Evolutionary conservation across 1,284 basidiomycete genomes (phyloP).

Genomic region (Tilletiopsis washingtonensis): DNA sequence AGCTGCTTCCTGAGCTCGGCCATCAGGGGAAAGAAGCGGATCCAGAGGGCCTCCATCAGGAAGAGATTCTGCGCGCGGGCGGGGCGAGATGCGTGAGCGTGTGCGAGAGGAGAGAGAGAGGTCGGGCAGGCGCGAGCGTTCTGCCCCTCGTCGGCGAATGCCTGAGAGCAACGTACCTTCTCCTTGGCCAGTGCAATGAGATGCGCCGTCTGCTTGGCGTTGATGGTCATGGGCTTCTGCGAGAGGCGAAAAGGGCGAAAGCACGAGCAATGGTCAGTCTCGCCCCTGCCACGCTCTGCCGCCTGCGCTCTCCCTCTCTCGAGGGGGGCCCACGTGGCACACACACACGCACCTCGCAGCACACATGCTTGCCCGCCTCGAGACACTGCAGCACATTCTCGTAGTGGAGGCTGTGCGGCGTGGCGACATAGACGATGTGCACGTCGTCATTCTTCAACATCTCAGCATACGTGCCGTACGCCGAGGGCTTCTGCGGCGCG

Average conservation of each 20-base stretch:
- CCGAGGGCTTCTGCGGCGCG: slow-evolving; percentile 46
- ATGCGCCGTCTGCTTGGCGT: slow-evolving; percentile 52
- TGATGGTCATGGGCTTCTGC: slow-evolving; percentile 52
- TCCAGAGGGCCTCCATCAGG: slow-evolving; percentile 39
- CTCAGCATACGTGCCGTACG: slow-evolving; percentile 68
- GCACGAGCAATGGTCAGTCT: not conserved
- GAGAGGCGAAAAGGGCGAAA: not conserved
- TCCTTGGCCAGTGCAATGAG: slow-evolving; percentile 63
- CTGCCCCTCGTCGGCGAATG: too few relatives aligned
- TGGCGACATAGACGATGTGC: slow-evolving; percentile 55
- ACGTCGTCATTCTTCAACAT: slow-evolving; percentile 64
- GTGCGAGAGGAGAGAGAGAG: too few relatives aligned
- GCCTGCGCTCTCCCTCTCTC: not conserved
- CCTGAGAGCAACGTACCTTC: too few relatives aligned
- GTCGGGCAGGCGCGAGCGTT: too few relatives aligned
- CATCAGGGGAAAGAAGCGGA: slow-evolving; percentile 31
- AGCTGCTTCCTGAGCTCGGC: slow-evolving; percentile 19
- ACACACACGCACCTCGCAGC: slow-evolving; percentile 29
- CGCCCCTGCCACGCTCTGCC: not conserved
- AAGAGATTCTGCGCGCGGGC: slow-evolving; percentile 15
- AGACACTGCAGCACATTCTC: slow-evolving; percentile 68
- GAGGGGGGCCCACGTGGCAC: not conserved
- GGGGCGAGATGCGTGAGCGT: too few relatives aligned
- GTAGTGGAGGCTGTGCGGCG: slow-evolving; percentile 79
- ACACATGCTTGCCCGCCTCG: slow-evolving; percentile 71